These are phyloP conservation scores for Rhododendron vialii DNA, from an alignment of 148 eudicot genomes.

Conservation along the genomic window DNA sequence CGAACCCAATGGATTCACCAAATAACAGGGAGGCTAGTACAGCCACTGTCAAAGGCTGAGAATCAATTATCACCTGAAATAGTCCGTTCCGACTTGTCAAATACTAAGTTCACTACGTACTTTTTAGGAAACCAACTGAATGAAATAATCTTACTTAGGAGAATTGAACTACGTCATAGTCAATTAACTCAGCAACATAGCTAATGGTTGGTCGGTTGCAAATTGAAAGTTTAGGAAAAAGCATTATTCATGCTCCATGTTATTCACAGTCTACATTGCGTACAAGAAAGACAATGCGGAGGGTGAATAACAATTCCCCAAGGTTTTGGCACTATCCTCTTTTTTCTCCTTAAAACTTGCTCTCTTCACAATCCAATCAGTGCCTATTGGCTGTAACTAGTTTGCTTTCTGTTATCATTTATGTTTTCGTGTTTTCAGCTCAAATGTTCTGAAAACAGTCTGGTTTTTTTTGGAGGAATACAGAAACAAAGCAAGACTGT, in stretches of 20 bases:
- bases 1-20: constrained; percentile 86
- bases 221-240: neutral
- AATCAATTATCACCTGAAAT: constrained; percentile 95
- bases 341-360: neutral
- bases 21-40: constrained; percentile 82
- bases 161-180: neutral
- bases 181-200: neutral
- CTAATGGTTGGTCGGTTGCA: neutral
- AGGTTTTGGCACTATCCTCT: neutral
- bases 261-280: neutral
- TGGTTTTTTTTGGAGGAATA: neutral
- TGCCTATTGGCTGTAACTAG: neutral
- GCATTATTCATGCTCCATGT: neutral
- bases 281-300: neutral
- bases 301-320: neutral
- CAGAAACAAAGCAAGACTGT: neutral
- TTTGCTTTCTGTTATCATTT: neutral
- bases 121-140: neutral
- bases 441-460: neutral
- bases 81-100: constrained; percentile 17
- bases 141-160: neutral
- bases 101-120: neutral
- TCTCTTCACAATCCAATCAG: neutral
- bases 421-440: neutral
- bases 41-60: constrained; percentile 98